Evolutionary conservation across 495 filamentous ascomycete genomes (phyloP), one percentile per base, ranked within the genome.

Genomic region (Ramalina intermedia): DNA sequence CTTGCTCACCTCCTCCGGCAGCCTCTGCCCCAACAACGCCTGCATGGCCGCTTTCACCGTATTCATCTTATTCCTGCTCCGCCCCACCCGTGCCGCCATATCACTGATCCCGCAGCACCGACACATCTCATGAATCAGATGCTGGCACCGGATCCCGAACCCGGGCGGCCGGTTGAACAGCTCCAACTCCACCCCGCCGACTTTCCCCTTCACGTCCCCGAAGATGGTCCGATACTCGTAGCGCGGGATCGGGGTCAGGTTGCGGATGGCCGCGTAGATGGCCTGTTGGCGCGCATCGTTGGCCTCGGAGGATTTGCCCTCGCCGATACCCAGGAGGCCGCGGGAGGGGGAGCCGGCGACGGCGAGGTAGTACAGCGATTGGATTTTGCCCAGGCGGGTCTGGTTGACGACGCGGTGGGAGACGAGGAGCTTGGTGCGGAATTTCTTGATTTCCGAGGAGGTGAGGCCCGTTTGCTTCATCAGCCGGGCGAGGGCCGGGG

Each of bases 221-320:
- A 73, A 96, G 41, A 94, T 91, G 9, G 91, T 99, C 41, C 91
- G 71, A 47, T 82, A 72, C 70, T 96, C 91, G 58, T 96, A 99
- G 37, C 89, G 72, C 26, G 76, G 79, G 46, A 96, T 77, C 14
- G 90, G 88, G 67, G 75, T 74, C 82, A 96, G 82, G 65, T 87
- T 93, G 43, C 80, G 67, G 54, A 96, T 82, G 27, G 91, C 89
- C 42, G 77, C 71, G 59, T 84, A 75, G 57, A 67, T 72, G 4
- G 88, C 82, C 66, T 89, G 82, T 43, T 65, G 60, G 40, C 56
- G 57, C 1, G 83, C 87, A 44, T 84, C 76, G 29, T 67, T 55
- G 1, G 63, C 46, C 62, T 98, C 91, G 27, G 79, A 73, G 23
- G 79, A 79, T 73, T 96, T 96, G 41, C 84, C 87, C 65, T 89